These are phyloP conservation scores for Suhomyces chickasaworum DNA, from an alignment of 1,139 yeast genomes.

Conservation along the genomic window DNA sequence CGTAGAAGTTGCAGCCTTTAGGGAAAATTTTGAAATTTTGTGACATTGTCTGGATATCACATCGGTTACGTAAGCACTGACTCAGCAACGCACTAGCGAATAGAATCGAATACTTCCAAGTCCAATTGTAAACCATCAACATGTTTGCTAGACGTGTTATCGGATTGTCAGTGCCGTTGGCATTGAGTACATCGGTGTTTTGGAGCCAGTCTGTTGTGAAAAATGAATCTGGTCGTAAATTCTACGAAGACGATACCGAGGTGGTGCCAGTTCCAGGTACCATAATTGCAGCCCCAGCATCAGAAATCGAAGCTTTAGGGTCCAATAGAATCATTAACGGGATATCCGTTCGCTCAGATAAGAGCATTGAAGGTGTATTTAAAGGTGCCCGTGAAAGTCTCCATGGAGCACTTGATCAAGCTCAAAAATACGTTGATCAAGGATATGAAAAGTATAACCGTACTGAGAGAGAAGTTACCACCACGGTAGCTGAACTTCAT, in stretches of 20 bases:
- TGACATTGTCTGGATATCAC: neutral
- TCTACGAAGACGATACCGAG: constrained; percentile 61
- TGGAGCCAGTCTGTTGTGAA: constrained; percentile 5
- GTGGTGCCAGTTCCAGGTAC: constrained; percentile 58
- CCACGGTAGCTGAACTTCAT: constrained; percentile 70
- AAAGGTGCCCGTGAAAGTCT: constrained; percentile 46
- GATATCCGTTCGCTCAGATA: constrained; percentile 56
- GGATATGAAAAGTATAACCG: constrained; percentile 54
- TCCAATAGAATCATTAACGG: constrained; percentile 56
- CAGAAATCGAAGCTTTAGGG: constrained; percentile 44
- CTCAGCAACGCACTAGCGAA: constrained; percentile 1
- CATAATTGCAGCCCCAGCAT: constrained; percentile 51
- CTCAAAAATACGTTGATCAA: constrained; percentile 29
- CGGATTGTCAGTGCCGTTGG: constrained; percentile 14
- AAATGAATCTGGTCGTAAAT: constrained; percentile 44
- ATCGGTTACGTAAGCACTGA: constrained; percentile 7
- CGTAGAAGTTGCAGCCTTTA: constrained; percentile 7
- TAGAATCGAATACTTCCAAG: neutral
- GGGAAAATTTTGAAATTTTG: constrained; percentile 8
- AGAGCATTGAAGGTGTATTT: constrained; percentile 50
- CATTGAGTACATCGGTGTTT: constrained; percentile 7
- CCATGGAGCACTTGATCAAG: constrained; percentile 18
- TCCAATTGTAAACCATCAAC: neutral
- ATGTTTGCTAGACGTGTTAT: constrained; percentile 18
- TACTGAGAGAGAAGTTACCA: constrained; percentile 67